Evolutionary conservation across 805 yeast species (phyloP), one percentile per base, ranked within the genome.

Genomic region (Pichia membranifaciens): DNA sequence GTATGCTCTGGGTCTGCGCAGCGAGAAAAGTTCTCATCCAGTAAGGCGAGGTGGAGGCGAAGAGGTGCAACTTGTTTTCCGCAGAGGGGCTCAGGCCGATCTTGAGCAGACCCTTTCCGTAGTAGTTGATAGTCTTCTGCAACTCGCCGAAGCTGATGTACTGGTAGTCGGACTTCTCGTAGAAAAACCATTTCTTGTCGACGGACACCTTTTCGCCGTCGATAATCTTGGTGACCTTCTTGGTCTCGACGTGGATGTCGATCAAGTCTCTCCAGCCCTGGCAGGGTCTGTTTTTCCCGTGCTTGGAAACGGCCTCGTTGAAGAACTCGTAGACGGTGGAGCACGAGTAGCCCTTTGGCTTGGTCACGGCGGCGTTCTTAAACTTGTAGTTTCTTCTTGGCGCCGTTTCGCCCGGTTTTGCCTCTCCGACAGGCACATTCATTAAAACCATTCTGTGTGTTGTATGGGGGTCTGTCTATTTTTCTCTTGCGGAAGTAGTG

Each of bases 1-100:
- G 86, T 51, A 93, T 82, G 43, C 76, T 69, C 67, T 88, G 96
- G 44, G 89, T 72, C 57, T 79, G 78, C 45, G 87, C 75, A 15
- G 90, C 96, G 50, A 87, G 65, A 54, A 81, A 91, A 29, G 87
- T 77, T 69, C 87, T 85, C 87, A 91, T 78, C 98, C 98, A 91
- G 61, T 79, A 80, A 48, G 79, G 83, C 15, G 95, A 85, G 13
- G 99, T 93, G 18, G 86, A 67, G 22, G 96, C 96, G 68, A 82
- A 93, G 46, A 91, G 76, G 65, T 89, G 96, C 57, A 91, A 63
- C 55, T 77, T 79, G 55, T 82, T 82, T 29, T 67, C 68, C 54
- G 76, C 75, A 23, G 65, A 63, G 17, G 95, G 88, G 53, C 68
- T 58, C 51, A 93, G 55, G 12, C 98, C 99, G 37, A 84, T 62